Conservation (phyloP, 2,329 filamentous ascomycete species). For the Neonectria magnoliae region DNA sequence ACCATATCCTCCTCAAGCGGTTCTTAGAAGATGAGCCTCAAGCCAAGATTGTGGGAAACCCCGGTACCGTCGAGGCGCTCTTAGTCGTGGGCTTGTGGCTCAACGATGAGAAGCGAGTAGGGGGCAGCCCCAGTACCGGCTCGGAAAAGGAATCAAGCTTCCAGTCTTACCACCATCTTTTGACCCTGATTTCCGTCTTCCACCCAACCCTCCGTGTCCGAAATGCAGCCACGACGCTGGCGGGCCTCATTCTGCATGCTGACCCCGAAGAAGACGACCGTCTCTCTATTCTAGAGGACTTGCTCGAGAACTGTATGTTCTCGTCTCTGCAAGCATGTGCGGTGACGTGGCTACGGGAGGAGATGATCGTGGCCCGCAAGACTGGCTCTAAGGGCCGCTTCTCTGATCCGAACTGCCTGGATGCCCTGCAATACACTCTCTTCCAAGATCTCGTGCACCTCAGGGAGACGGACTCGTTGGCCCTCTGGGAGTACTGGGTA, state of each 20-base stretch:
- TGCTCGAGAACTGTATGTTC: slow-evolving; percentile 73
- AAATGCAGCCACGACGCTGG: slow-evolving; percentile 64
- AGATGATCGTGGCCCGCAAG: slow-evolving; percentile 61
- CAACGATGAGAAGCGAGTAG: slow-evolving; percentile 59
- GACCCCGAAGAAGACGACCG: slow-evolving; percentile 68
- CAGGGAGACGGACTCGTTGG: slow-evolving; percentile 51
- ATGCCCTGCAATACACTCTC: slow-evolving; percentile 68
- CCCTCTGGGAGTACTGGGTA: slow-evolving; percentile 62
- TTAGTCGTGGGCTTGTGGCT: slow-evolving; percentile 70
- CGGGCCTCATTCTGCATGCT: slow-evolving; percentile 65
- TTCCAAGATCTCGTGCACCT: slow-evolving; percentile 67
- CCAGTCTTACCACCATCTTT: slow-evolving; percentile 69
- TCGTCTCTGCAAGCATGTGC: slow-evolving; percentile 70
- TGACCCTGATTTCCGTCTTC: slow-evolving; percentile 67
- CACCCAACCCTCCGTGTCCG: slow-evolving; percentile 64
- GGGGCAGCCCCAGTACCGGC: slow-evolving; percentile 38
- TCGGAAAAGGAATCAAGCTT: slow-evolving; percentile 55
- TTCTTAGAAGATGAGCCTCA: slow-evolving; percentile 64
- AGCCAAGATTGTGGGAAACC: slow-evolving; percentile 57
- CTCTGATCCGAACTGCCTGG: slow-evolving; percentile 63
- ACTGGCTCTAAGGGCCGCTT: slow-evolving; percentile 54
- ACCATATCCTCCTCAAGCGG: slow-evolving; percentile 62
- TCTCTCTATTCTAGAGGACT: slow-evolving; percentile 70
- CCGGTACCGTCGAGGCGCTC: slow-evolving; percentile 68
- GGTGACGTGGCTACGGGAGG: slow-evolving; percentile 71